These are phyloP conservation scores for Nasturtium officinale DNA, from an alignment of 345 rosid species.

Conservation along the genomic window DNA sequence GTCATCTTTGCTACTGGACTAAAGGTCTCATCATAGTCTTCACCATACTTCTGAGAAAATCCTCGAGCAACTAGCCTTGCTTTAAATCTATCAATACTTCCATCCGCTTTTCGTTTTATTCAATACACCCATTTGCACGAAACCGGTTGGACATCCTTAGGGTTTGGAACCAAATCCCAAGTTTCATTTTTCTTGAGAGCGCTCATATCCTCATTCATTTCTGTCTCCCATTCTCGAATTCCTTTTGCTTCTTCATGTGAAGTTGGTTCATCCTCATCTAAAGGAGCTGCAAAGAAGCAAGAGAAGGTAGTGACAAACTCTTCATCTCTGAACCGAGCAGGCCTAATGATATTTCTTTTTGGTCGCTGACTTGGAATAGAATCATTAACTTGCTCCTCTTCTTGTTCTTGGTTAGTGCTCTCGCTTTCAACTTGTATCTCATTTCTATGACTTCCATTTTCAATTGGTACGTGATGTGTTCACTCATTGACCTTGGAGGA, in stretches of 20 bases:
- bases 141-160: neutral
- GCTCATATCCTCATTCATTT: neutral
- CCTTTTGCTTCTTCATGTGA: neutral
- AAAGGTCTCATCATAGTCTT: no score
- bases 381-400: neutral
- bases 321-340: neutral
- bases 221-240: neutral
- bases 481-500: neutral
- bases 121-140: neutral
- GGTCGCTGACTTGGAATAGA: neutral
- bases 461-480: neutral
- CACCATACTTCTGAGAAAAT: no score
- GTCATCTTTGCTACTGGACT: no score
- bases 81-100: no score
- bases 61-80: no score
- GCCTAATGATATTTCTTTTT: neutral
- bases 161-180: neutral
- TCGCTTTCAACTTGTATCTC: conserved; percentile 10
- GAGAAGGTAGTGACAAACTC: neutral
- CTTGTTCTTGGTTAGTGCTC: neutral
- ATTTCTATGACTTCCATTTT: neutral
- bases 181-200: neutral
- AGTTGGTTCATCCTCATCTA: neutral
- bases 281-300: conserved; percentile 8
- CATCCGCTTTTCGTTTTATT: no score